Conservation (phyloP, 768 basidiomycete species). For the Serendipita indica region DNA sequence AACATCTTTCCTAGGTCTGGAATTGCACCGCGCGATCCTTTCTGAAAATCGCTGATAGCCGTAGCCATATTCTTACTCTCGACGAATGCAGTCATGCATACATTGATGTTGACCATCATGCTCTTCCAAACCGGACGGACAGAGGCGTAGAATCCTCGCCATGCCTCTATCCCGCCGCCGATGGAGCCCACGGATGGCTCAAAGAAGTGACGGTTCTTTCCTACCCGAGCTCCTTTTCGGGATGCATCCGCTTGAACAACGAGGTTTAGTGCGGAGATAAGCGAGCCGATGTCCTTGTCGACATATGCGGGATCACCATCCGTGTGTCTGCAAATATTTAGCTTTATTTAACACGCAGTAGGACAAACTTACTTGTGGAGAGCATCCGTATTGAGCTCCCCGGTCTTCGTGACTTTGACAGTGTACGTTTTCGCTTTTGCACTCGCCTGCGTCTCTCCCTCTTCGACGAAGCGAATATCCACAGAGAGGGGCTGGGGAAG, state of each 20-base stretch:
- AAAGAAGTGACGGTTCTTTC: constrained; percentile 56
- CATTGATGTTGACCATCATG: constrained; percentile 40
- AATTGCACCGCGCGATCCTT: constrained; percentile 44
- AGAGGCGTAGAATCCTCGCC: constrained; percentile 36
- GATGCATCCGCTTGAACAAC: constrained; percentile 41
- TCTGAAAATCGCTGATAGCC: constrained; percentile 35
- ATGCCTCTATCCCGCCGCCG: constrained; percentile 42
- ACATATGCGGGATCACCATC: constrained; percentile 39
- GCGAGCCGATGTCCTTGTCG: constrained; percentile 40
- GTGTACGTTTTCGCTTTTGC: constrained; percentile 29
- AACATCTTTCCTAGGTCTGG: constrained; percentile 15
- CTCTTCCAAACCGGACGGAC: constrained; percentile 30
- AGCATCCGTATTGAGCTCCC: constrained; percentile 31
- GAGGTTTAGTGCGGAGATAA: constrained; percentile 50
- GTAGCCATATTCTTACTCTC: constrained; percentile 41
- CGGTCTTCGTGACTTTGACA: constrained; percentile 29
- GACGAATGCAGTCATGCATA: constrained; percentile 38
- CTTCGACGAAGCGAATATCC: constrained; percentile 30
- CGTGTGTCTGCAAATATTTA: constrained; percentile 32
- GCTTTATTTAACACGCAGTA: neutral
- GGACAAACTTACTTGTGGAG: constrained; percentile 25
- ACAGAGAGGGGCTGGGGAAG: constrained; percentile 28
- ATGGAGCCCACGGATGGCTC: constrained; percentile 22
- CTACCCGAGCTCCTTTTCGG: constrained; percentile 38
- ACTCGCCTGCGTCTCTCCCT: constrained; percentile 27